Percentiles rank a stretch among this genome's conserved stretches.
These are phyloP conservation scores for Fusarium sublunatum DNA, from an alignment of 2,329 filamentous ascomycete genomes.

Conservation along the genomic window DNA sequence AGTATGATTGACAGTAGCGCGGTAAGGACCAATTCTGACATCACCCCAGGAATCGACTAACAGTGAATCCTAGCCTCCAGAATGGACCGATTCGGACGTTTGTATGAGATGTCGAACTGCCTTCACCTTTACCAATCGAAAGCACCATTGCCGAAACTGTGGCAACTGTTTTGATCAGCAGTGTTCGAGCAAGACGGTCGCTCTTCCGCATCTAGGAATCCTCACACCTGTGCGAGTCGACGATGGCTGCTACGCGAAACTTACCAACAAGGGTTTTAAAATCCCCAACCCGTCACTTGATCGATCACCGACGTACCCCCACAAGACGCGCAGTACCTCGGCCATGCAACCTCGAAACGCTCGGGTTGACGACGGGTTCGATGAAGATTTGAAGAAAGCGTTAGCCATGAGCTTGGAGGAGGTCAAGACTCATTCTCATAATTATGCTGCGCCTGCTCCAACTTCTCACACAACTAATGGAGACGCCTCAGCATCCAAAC, in stretches of 20 bases:
- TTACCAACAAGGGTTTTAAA: slow-evolving; percentile 75
- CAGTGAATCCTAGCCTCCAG: slow-evolving; percentile 74
- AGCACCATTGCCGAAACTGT: slow-evolving; percentile 98
- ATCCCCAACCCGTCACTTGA: slow-evolving; percentile 59
- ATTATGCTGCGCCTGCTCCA: slow-evolving; percentile 72
- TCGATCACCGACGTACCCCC: slow-evolving; percentile 61
- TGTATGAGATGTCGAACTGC: slow-evolving; percentile 97
- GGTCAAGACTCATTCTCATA: slow-evolving; percentile 78
- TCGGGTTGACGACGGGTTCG: slow-evolving; percentile 88
- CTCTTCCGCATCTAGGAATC: slow-evolving; percentile 93
- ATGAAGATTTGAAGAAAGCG: slow-evolving; percentile 93
- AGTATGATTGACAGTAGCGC: slow-evolving; percentile 98
- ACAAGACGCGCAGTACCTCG: slow-evolving; percentile 73
- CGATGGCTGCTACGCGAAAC: slow-evolving; percentile 91
- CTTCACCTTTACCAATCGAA: slow-evolving; percentile 98
- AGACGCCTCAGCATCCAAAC: slow-evolving; percentile 52
- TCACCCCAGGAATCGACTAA: slow-evolving; percentile 8
- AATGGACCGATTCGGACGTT: slow-evolving; percentile 97
- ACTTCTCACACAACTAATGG: slow-evolving; percentile 55
- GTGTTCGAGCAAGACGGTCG: slow-evolving; percentile 89
- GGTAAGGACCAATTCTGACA: slow-evolving; percentile 65
- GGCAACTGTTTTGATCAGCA: slow-evolving; percentile 97
- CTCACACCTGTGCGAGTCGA: slow-evolving; percentile 91
- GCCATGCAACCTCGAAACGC: slow-evolving; percentile 91
- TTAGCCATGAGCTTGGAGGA: slow-evolving; percentile 98